Evolutionary conservation across 1,284 basidiomycete species (phyloP).

Genomic region (Xerocomus nothofagi): DNA sequence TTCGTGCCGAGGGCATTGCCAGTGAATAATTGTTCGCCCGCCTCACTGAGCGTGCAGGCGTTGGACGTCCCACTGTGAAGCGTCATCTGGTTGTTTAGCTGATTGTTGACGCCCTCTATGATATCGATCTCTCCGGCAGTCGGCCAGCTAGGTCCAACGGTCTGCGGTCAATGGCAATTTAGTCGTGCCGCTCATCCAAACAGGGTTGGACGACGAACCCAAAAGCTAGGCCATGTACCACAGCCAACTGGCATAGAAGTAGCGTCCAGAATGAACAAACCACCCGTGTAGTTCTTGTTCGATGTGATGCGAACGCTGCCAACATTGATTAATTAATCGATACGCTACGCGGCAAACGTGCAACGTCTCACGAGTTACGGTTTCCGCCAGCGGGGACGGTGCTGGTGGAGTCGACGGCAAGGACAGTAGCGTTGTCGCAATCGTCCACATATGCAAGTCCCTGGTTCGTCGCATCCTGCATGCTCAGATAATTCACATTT

Average conservation of each 20-base stretch:
- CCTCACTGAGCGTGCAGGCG: constrained; percentile 22
- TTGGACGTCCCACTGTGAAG: constrained; percentile 53
- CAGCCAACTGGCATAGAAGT: constrained; percentile 77
- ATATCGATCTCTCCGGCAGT: constrained; percentile 69
- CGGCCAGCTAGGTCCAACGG: constrained; percentile 71
- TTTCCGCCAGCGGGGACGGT: constrained; percentile 50
- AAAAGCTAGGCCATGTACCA: constrained; percentile 66
- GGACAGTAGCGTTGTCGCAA: constrained; percentile 49
- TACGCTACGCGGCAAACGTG: constrained; percentile 8
- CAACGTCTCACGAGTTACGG: constrained; percentile 59
- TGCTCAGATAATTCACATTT: constrained; percentile 53
- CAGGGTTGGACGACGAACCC: constrained; percentile 48
- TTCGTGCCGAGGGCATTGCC: constrained; percentile 37
- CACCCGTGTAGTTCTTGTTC: constrained; percentile 63
- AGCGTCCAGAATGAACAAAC: constrained; percentile 81
- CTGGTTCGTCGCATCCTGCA: constrained; percentile 45
- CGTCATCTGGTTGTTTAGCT: constrained; percentile 64
- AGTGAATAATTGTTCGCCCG: constrained; percentile 19
- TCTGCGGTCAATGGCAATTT: constrained; percentile 22
- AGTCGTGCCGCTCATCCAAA: neutral
- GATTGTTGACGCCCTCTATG: constrained; percentile 66
- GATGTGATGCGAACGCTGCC: constrained; percentile 71
- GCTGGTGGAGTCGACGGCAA: constrained; percentile 64
- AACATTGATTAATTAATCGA: constrained; percentile 17
- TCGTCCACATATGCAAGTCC: constrained; percentile 60